Evolutionary conservation across 768 basidiomycete species (phyloP).

Genomic region (Phylloporus scabripes): DNA sequence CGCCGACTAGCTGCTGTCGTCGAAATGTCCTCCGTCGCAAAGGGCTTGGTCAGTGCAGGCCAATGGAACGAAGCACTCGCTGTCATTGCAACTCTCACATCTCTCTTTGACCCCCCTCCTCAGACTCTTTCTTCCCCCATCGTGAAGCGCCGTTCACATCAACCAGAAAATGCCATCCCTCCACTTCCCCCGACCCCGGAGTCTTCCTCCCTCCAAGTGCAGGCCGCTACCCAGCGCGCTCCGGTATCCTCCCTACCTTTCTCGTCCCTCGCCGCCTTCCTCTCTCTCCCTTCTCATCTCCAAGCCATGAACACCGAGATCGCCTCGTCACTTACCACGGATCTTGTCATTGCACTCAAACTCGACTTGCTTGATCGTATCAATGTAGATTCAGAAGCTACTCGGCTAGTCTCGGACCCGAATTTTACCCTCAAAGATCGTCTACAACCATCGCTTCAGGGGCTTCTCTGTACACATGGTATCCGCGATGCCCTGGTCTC

Average conservation of each 20-base stretch:
- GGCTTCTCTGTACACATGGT: constrained; percentile 69
- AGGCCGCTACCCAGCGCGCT: constrained; percentile 23
- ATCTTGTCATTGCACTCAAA: constrained; percentile 67
- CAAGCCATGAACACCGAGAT: constrained; percentile 71
- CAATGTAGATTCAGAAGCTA: constrained; percentile 15
- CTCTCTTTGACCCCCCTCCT: constrained; percentile 42
- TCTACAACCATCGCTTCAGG: constrained; percentile 66
- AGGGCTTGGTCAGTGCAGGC: constrained; percentile 69
- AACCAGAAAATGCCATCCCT: constrained; percentile 19
- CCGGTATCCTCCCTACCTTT: constrained; percentile 45
- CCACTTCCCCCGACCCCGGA: constrained; percentile 37
- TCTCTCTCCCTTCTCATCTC: constrained; percentile 70
- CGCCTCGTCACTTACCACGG: constrained; percentile 66
- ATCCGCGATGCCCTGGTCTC: constrained; percentile 60
- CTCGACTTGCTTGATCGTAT: constrained; percentile 60
- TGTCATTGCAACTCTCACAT: constrained; percentile 63
- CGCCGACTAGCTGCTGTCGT: constrained; percentile 62
- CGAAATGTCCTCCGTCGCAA: constrained; percentile 71
- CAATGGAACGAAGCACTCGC: constrained; percentile 86
- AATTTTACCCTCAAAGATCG: constrained; percentile 54
- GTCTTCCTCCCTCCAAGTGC: constrained; percentile 12
- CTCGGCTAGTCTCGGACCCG: constrained; percentile 17
- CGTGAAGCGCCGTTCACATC: constrained; percentile 6
- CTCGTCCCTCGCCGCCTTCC: constrained; percentile 64
- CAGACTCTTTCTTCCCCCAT: constrained; percentile 3